A percentile compares a stretch with the other conserved stretches of the same genome.
Evolutionary conservation across 495 filamentous ascomycete species (phyloP).

Genomic region (Bacidia gigantensis): DNA sequence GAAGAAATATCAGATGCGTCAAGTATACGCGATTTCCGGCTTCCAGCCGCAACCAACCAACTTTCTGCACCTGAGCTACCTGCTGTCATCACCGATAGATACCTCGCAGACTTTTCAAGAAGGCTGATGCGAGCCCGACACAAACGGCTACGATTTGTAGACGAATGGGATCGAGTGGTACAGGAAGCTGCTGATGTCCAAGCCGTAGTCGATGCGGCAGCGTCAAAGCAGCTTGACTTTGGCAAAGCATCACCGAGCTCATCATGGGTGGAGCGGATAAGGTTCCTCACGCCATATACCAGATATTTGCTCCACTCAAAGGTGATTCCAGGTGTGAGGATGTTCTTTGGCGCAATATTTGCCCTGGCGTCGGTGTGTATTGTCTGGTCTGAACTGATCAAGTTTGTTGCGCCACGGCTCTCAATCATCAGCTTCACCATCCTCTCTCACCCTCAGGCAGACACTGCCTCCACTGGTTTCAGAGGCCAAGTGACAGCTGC

Average conservation of each 20-base stretch:
- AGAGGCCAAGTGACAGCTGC: conserved; percentile 72
- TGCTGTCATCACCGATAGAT: conserved; percentile 80
- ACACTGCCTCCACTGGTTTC: conserved; percentile 61
- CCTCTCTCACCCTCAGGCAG: conserved; percentile 55
- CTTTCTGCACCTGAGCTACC: conserved; percentile 36
- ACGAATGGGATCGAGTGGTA: conserved; percentile 74
- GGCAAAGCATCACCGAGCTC: conserved; percentile 41
- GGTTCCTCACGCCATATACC: conserved; percentile 68
- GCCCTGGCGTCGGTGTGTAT: conserved; percentile 65
- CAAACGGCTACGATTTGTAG: conserved; percentile 63
- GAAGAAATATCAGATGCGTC: conserved; percentile 72
- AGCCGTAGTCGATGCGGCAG: conserved; percentile 69
- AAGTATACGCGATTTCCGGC: conserved; percentile 49
- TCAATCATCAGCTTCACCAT: conserved; percentile 79
- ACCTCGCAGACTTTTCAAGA: conserved; percentile 76
- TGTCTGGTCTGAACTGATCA: conserved; percentile 84
- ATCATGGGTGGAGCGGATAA: conserved; percentile 38
- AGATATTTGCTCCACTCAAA: conserved; percentile 65
- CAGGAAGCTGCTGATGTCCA: conserved; percentile 59
- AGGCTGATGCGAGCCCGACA: conserved; percentile 69
- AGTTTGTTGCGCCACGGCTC: conserved; percentile 55
- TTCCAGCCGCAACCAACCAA: conserved; percentile 31
- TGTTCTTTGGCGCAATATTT: conserved; percentile 49
- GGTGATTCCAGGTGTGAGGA: conserved; percentile 48
- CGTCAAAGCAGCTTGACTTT: conserved; percentile 69